Evolutionary conservation across 1,284 basidiomycete species (phyloP).

Genomic region (Phlebopus sp.): DNA sequence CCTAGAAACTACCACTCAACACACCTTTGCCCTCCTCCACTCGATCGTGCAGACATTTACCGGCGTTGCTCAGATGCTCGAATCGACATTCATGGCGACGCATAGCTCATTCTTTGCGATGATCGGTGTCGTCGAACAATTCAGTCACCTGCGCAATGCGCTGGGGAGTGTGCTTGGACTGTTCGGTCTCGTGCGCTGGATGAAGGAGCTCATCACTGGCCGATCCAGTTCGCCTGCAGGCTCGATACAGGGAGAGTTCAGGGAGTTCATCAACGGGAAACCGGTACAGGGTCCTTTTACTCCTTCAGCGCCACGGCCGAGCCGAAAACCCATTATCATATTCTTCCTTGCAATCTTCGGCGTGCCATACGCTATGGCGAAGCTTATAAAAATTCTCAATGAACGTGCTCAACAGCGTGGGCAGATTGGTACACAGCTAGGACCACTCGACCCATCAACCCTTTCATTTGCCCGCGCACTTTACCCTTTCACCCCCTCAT

Average conservation of each 20-base stretch:
- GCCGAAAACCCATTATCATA: slow-evolving; percentile 88
- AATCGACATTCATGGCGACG: slow-evolving; percentile 98
- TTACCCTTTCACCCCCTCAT: slow-evolving; percentile 77
- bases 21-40: slow-evolving; percentile 92
- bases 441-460: slow-evolving; percentile 66
- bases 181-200: slow-evolving; percentile 85
- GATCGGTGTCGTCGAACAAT: slow-evolving; percentile 97
- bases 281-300: slow-evolving; percentile 55
- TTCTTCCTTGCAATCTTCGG: slow-evolving; percentile 97
- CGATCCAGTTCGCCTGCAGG: slow-evolving; percentile 30
- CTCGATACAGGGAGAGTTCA: slow-evolving; percentile 58
- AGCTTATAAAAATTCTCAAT: slow-evolving; percentile 79
- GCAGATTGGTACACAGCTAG: slow-evolving; percentile 40
- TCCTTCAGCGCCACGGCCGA: slow-evolving; percentile 54
- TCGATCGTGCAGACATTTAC: slow-evolving; percentile 95
- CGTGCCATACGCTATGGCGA: slow-evolving; percentile 92
- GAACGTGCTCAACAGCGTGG: slow-evolving; percentile 51
- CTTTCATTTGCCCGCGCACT: slow-evolving; percentile 88
- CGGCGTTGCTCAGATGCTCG: slow-evolving; percentile 96
- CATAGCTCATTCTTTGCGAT: slow-evolving; percentile 99
- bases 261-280: slow-evolving; percentile 64
- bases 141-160: slow-evolving; percentile 87
- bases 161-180: slow-evolving; percentile 92
- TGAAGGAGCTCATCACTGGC: slow-evolving; percentile 67
- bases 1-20: slow-evolving; percentile 86